Base-by-base conservation (phyloP, 257 asterid species). In the Craterostigma plantagineum region DNA sequence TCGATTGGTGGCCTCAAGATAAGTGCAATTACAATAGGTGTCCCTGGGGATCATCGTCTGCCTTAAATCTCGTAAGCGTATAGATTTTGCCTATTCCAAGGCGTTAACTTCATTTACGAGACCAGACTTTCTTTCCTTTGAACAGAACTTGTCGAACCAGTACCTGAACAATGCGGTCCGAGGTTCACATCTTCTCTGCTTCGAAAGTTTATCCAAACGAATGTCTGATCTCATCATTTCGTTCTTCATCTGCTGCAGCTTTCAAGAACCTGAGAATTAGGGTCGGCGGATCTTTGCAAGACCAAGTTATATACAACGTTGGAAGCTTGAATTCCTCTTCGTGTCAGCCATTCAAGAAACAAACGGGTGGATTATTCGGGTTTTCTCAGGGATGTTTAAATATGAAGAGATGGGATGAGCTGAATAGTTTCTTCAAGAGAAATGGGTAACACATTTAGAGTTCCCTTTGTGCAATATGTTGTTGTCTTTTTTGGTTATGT, bases 1-100 rank as follows among this genome's bases (percentile, higher is more conserved):
- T 90, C 45, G 95, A 79, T 53, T 90, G 99, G 99, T 83, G 99
- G 99, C 94, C 99, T 35, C 58, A 68, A 45, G 87, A 83, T 44
- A 90, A 90, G 78, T 90, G 99, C 49, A 64, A 77, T 54, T 90
- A 79, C 51, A 49, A 79, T 18, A 71, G 67, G 46, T 90, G 99
- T 67, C 95, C 95, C 0, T 90, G 99, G 99, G 91, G 77, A 33
- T 76, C 63, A 9, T 65, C 95, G 2, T 83, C 99, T 0, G 62
- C 56, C 16, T 33, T 75, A 44, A 79, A 79, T 56, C 83, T 90
- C 14, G 98, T 79, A 74, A 64, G 75, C 9, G 15, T 38, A 16
- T 34, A 34, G 13, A 42, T 30, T 10, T 9, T 42, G 48, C 35
- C 7, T 16, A 35, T 33, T 14, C 18, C 6, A 23, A 23, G 30